Evolutionary conservation across 129 eudicot species (phyloP).

Genomic region (Centaurea solstitialis): DNA sequence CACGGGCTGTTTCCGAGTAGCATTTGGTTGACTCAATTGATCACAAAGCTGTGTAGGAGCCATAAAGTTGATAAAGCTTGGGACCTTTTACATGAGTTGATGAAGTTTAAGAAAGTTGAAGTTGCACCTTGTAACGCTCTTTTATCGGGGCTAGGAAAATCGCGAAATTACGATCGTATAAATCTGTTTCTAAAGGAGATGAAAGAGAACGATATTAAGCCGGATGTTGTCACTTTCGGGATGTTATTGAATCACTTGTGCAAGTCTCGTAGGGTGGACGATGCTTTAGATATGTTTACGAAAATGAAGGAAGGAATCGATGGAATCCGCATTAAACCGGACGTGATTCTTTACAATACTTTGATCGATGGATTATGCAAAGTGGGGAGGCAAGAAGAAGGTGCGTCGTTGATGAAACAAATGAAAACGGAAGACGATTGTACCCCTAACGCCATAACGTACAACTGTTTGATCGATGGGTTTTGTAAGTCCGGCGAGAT

Average conservation of each 20-base stretch:
- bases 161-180: slow-evolving; percentile 43
- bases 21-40: slow-evolving; percentile 41
- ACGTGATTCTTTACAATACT: slow-evolving; percentile 67
- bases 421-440: slow-evolving; percentile 53
- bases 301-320: slow-evolving; percentile 59
- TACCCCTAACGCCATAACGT: slow-evolving; percentile 61
- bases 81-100: slow-evolving; percentile 49
- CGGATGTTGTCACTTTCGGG: slow-evolving; percentile 61
- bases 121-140: slow-evolving; percentile 59
- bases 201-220: slow-evolving; percentile 61
- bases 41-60: slow-evolving; percentile 47
- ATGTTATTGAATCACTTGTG: slow-evolving; percentile 69
- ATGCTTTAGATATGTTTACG: slow-evolving; percentile 63
- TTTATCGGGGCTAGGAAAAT: slow-evolving; percentile 48
- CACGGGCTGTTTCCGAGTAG: slow-evolving; percentile 45
- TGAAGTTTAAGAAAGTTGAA: slow-evolving; percentile 51
- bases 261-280: slow-evolving; percentile 54
- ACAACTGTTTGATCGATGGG: slow-evolving; percentile 77
- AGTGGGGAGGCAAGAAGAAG: slow-evolving; percentile 83
- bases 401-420: slow-evolving; percentile 45
- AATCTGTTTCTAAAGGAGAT: slow-evolving; percentile 55
- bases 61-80: slow-evolving; percentile 48
- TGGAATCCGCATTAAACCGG: slow-evolving; percentile 54
- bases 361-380: slow-evolving; percentile 81
- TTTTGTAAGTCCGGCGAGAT: slow-evolving; percentile 81